Percentiles rank a stretch among this genome's conserved stretches.
Conservation (phyloP, 768 basidiomycete genomes). For the Vararia minispora region DNA sequence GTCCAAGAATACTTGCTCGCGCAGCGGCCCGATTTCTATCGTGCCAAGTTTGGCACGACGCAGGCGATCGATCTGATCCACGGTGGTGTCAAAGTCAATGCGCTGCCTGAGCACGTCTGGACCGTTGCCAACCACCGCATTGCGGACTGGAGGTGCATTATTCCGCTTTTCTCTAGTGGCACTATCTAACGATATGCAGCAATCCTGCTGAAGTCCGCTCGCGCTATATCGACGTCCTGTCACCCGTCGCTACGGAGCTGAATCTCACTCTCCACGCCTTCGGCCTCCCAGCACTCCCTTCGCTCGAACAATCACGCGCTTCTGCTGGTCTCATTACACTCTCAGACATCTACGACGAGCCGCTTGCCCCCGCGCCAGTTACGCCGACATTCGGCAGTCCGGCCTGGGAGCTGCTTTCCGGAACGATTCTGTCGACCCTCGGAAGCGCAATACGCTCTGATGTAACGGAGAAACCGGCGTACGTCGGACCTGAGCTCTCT, state of each 20-base stretch:
- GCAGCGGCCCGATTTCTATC: conserved; percentile 15
- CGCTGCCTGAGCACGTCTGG: conserved; percentile 64
- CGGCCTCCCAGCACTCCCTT: no score
- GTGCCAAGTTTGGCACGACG: conserved; percentile 55
- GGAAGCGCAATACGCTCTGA: no score
- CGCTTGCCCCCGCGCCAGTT: conserved; percentile 58
- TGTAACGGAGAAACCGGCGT: background rate
- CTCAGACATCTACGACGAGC: conserved; percentile 33
- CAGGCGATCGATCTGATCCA: conserved; percentile 61
- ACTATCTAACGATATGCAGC: conserved; percentile 7
- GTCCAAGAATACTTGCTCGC: background rate
- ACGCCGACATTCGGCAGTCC: conserved; percentile 32
- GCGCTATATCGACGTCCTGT: conserved; percentile 32
- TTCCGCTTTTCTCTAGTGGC: background rate
- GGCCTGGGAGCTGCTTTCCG: conserved; percentile 23
- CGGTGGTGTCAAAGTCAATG: conserved; percentile 36
- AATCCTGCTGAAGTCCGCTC: conserved; percentile 32
- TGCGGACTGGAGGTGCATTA: conserved; percentile 40
- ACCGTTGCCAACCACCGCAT: conserved; percentile 69
- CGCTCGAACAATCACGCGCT: conserved; percentile 17
- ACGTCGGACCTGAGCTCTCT: background rate
- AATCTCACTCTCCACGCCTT: conserved; percentile 54
- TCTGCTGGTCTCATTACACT: conserved; percentile 38
- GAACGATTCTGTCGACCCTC: no score
- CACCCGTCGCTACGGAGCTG: conserved; percentile 34